Evolutionary conservation across 192 early-diverging fungal species (phyloP).

Genomic region (Coemansia sp.): DNA sequence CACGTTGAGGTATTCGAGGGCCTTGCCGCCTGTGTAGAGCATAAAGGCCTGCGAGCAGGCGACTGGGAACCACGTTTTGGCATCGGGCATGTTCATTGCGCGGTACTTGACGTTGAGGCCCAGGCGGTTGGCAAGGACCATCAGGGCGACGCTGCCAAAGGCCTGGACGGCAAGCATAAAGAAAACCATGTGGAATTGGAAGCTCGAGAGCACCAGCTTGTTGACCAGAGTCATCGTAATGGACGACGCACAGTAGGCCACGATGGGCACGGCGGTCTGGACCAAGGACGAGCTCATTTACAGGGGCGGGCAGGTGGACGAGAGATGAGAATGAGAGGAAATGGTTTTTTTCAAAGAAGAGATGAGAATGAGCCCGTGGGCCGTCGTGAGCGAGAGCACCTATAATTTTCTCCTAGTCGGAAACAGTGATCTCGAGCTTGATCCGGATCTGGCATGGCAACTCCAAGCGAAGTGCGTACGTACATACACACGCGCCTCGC

Average conservation of each 20-base stretch:
- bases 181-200: constrained; percentile 86
- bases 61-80: constrained; percentile 83
- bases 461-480: too few relatives aligned
- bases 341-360: too few relatives aligned
- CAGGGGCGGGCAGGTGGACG: neutral
- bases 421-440: too few relatives aligned
- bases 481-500: too few relatives aligned
- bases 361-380: too few relatives aligned
- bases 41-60: constrained; percentile 84
- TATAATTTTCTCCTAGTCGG: too few relatives aligned
- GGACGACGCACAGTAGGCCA: constrained; percentile 86
- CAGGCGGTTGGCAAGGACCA: constrained; percentile 60
- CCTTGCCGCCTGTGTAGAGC: constrained; percentile 97
- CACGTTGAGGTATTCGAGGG: constrained; percentile 89
- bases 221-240: constrained; percentile 92
- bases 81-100: constrained; percentile 64
- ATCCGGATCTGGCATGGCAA: too few relatives aligned
- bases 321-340: too few relatives aligned
- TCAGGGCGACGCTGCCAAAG: constrained; percentile 61
- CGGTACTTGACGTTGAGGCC: constrained; percentile 67
- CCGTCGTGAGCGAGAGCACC: too few relatives aligned
- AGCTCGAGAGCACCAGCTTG: constrained; percentile 83
- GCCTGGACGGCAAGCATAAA: constrained; percentile 80
- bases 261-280: constrained; percentile 68
- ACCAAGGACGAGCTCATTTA: constrained; percentile 40